phyloP scores from a whole-genome alignment of 192 early-diverging fungal genomes.

The Chytriomyces sp. region DNA sequence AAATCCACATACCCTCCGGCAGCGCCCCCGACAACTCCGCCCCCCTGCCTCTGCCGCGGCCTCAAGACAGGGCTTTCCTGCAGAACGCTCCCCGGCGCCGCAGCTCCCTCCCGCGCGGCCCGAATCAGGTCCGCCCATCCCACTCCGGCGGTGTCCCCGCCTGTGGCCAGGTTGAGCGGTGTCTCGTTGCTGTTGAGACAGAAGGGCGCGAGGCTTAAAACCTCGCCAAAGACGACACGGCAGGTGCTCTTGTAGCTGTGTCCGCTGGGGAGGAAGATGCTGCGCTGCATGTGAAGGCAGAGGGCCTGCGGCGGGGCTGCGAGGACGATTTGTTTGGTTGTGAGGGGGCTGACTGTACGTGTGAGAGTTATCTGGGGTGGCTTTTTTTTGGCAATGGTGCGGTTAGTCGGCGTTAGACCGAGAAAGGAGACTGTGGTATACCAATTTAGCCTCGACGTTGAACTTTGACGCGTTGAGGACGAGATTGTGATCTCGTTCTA shows the following conservation, averaged over 20 bases:
- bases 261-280: constrained; percentile 72
- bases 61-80: too few species aligned
- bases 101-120: too few species aligned
- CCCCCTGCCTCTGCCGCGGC: not conserved
- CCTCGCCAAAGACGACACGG: constrained; percentile 66
- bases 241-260: constrained; percentile 77
- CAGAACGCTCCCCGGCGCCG: too few species aligned
- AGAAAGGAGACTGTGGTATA: not conserved
- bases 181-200: constrained; percentile 68
- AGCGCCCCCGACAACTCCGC: not conserved
- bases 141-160: not conserved
- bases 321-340: constrained; percentile 83
- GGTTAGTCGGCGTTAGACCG: too few species aligned
- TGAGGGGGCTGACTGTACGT: constrained; percentile 18
- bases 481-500: constrained; percentile 16
- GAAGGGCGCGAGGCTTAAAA: constrained; percentile 77
- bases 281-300: constrained; percentile 84
- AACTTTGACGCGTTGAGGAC: constrained; percentile 24
- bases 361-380: constrained; percentile 13
- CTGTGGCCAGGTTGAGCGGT: not conserved
- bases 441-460: constrained; percentile 39
- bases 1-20: not conserved
- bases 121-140: constrained; percentile 23
- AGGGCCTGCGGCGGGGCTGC: constrained; percentile 81
- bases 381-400: constrained; percentile 1